Base-by-base conservation (phyloP, 331 rosid genomes). In the Rhamnella rubrinervis region DNA sequence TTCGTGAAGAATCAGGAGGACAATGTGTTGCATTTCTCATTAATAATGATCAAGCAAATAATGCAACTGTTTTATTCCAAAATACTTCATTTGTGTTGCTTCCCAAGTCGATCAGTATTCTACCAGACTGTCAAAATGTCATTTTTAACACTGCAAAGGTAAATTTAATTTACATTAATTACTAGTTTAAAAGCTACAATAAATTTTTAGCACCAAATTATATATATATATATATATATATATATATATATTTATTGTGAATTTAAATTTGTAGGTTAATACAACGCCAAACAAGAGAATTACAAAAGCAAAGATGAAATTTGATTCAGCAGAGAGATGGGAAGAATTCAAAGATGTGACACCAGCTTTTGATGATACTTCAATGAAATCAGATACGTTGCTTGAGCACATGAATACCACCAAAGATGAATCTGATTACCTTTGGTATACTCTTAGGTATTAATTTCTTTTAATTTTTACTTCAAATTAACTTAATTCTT, bases 361-460 rank as follows among this genome's bases (percentile, higher is more conserved):
- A 58, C 83, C 82, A 63, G 79, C 65, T 35, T 81, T 75, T 16
- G 80, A 83, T 46, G 64, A 79, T 49, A 75, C 81, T 39, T 44
- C 65, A 7, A 37, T 87, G 7, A 85, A 56, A 69, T 81, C 96
- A 35, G 35, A 78, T 47, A 63, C 80, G 63, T 77, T 90, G 12
- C 85, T 90, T 57, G 93, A 89, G 75, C 82, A 81, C 19, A 81
- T 67, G 76, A 19, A 63, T 23, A 72, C 59, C 50, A 72, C 82
- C 11, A 81, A 81, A 59, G 85, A 81, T 65, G 6, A 53, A 60
- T 71, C 79, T 17, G 85, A 81, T 59, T 83, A 83, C 55, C 59
- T 79, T 52, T 83, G 96, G 96, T 85, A 85, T 59, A 72, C 80
- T 67, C 50, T 78, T 31, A 80, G 93, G 93, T 89, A 81, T 28